Evolutionary conservation across 2,329 filamentous ascomycete genomes (phyloP).

Genomic region (Fusarium longipes): DNA sequence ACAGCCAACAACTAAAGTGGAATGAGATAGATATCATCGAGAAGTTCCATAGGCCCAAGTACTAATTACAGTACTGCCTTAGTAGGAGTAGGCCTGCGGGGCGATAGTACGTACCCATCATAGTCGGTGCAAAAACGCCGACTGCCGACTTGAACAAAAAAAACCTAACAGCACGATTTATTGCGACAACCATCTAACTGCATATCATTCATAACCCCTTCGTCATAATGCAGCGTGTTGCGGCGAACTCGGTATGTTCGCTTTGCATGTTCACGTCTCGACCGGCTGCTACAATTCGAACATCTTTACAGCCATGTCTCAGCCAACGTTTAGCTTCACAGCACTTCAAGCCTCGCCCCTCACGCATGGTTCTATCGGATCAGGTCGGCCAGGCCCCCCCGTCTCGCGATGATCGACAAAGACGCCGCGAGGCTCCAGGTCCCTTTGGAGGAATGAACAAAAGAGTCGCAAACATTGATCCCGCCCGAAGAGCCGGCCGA

Average conservation of each 20-base stretch:
- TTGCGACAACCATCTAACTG: background rate
- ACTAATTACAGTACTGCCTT: no score
- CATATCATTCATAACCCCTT: background rate
- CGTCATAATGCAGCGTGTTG: slow-evolving; percentile 41
- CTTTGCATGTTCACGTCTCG: slow-evolving; percentile 38
- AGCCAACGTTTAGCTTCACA: slow-evolving; percentile 53
- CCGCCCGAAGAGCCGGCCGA: slow-evolving; percentile 35
- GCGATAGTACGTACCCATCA: slow-evolving; percentile 1
- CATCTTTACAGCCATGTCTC: slow-evolving; percentile 49
- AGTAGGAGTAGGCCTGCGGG: background rate
- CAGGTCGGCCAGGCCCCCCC: slow-evolving; percentile 58
- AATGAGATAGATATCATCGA: no score
- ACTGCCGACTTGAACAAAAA: slow-evolving; percentile 29
- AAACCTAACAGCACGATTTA: slow-evolving; percentile 20
- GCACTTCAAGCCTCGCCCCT: slow-evolving; percentile 55
- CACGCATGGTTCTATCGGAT: slow-evolving; percentile 69
- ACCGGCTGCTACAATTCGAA: slow-evolving; percentile 20
- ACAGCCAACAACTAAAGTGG: background rate
- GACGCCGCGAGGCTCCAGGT: slow-evolving; percentile 56
- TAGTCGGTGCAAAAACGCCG: slow-evolving; percentile 37
- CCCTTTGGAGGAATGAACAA: slow-evolving; percentile 69
- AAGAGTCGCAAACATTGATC: slow-evolving; percentile 57
- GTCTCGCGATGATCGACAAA: slow-evolving; percentile 50
- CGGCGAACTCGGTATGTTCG: slow-evolving; percentile 42
- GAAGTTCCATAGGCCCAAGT: no score